Base-by-base conservation (phyloP, 805 yeast genomes). In the Hemisphaericaspora nanyangensis region DNA sequence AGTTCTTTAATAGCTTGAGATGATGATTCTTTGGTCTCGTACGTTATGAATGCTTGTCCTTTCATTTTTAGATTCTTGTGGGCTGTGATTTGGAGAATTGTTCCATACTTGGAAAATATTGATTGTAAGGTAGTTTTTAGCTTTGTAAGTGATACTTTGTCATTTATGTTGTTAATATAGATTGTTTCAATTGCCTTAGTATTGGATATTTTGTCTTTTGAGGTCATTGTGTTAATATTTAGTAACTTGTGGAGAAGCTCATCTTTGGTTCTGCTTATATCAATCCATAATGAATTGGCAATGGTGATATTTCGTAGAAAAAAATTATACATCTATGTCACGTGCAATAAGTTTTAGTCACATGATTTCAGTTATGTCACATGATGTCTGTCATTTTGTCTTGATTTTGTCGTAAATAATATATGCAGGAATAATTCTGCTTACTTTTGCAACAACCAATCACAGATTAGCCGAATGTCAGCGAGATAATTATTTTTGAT, bases 41-140 rank as follows among this genome's bases (percentile, higher is more conserved):
- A 77, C 0, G 85, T 76, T 5, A 87, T 70, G 56, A 85, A 87
- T 1, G 95, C 95, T 57, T 87, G 95, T 2, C 96, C 96, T 40
- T 82, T 72, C 74, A 82, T 70, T 45, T 68, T 72, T n/a, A 85
- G 50, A 47, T 78, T 81, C 43, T 73, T 74, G 41, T 77, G 79
- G 1, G 86, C 77, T 2, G 74, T 64, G 10, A 86, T 60, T 22
- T 72, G 74, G 12, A 70, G 40, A 1, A 82, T 61, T 1, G 65
- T 64, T 0, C 82, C 81, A 51, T 63, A 74, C 13, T 65, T 54
- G 3, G 50, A 49, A 41, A 81, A 81, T 1, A 70, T 43, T 7
- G 58, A 53, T 3, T 40, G 40, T 2, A 87, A 65, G 6, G 65
- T 64, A 2, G 51, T 43, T 40, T 72, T 74, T 16, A 86, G 58